A percentile compares a stretch with the other conserved stretches of the same genome.
phyloP scores from a whole-genome alignment of 495 filamentous ascomycete genomes.

The Melanomma pulvis-pyrius region DNA sequence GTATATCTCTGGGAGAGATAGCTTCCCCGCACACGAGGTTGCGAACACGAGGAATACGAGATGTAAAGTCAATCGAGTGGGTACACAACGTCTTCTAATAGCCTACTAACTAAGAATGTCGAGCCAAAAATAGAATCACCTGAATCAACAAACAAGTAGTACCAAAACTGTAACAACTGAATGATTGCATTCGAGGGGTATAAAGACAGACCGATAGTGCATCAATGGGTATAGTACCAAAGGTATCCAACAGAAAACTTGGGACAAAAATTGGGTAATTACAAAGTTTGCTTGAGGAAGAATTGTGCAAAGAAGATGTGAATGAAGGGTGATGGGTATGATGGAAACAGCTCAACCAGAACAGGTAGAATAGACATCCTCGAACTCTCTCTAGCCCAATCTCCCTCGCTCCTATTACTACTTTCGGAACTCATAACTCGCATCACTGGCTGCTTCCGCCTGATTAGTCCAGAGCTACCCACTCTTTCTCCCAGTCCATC shows the following conservation, averaged over 20 bases:
- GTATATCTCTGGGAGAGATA: too few relatives aligned
- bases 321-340: background rate
- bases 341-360: background rate
- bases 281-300: background rate
- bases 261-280: background rate
- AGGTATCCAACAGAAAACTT: background rate
- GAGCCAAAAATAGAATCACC: too few relatives aligned
- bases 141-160: too few relatives aligned
- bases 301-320: background rate
- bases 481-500: background rate
- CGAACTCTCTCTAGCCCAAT: background rate
- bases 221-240: conserved; percentile 1
- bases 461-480: conserved; percentile 21
- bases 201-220: background rate
- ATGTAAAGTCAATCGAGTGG: background rate
- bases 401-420: background rate
- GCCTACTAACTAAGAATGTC: too few relatives aligned
- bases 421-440: background rate
- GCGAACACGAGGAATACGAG: background rate
- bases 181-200: background rate
- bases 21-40: background rate
- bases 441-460: background rate
- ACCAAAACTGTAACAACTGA: too few relatives aligned
- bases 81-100: too few relatives aligned
- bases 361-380: background rate